phyloP scores from a whole-genome alignment of 805 yeast species.

The Yamadazyma philogaea region DNA sequence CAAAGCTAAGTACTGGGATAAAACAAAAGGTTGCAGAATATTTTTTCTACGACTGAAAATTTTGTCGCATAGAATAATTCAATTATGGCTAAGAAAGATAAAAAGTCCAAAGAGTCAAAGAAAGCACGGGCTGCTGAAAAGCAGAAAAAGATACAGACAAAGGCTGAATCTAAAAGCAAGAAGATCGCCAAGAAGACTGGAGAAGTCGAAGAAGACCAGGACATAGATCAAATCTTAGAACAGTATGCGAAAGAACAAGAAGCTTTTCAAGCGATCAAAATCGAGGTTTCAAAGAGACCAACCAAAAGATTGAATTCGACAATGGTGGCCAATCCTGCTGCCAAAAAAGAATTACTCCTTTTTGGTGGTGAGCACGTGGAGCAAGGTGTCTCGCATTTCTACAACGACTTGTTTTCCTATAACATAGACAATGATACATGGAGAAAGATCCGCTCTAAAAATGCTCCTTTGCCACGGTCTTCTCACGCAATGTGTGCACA shows the following conservation, averaged over 20 bases:
- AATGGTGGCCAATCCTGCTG: slow-evolving; percentile 70
- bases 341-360: slow-evolving; percentile 70
- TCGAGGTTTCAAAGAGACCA: slow-evolving; percentile 60
- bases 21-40: not conserved
- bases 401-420: slow-evolving; percentile 76
- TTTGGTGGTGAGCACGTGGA: slow-evolving; percentile 85
- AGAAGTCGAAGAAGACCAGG: slow-evolving; percentile 80
- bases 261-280: slow-evolving; percentile 65
- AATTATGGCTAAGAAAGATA: slow-evolving; percentile 80
- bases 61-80: slow-evolving; percentile 1
- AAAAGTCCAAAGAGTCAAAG: slow-evolving; percentile 86
- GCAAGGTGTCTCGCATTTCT: slow-evolving; percentile 58
- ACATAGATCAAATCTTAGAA: slow-evolving; percentile 77
- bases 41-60: not conserved
- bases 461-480: slow-evolving; percentile 88
- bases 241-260: slow-evolving; percentile 79
- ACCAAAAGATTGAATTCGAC: slow-evolving; percentile 69
- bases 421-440: slow-evolving; percentile 75
- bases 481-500: slow-evolving; percentile 93
- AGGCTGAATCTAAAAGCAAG: slow-evolving; percentile 72
- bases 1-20: not conserved
- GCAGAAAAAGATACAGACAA: slow-evolving; percentile 67
- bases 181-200: slow-evolving; percentile 71
- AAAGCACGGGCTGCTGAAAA: slow-evolving; percentile 86
- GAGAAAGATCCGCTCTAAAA: slow-evolving; percentile 76